Conservation (phyloP, 345 rosid genomes). For the Brassica nigra region DNA sequence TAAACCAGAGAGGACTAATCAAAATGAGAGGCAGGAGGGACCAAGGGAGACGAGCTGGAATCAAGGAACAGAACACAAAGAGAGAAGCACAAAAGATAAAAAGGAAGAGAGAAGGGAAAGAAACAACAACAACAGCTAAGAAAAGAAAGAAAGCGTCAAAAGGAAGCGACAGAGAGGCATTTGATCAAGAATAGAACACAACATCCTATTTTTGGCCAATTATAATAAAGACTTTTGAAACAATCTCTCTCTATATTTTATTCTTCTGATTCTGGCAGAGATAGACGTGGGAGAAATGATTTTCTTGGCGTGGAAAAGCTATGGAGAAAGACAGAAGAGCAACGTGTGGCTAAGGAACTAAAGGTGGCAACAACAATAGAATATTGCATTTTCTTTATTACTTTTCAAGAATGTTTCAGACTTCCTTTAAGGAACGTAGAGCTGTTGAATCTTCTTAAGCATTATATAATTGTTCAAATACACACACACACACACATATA, state of each 20-base stretch:
- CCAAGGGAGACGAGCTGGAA: slow-evolving; percentile 14
- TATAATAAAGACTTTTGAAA: not conserved
- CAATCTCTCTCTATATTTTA: not conserved
- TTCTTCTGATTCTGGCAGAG: slow-evolving; percentile 11
- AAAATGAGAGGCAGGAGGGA: slow-evolving; percentile 37
- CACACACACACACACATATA: no score
- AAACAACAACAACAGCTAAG: slow-evolving; percentile 17
- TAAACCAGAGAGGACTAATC: slow-evolving; percentile 33
- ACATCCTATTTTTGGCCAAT: slow-evolving; percentile 27
- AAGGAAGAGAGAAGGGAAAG: not conserved
- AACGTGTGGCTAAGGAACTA: slow-evolving; percentile 5
- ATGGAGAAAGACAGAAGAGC: not conserved
- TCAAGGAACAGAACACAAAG: slow-evolving; percentile 11
- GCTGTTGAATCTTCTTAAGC: not conserved
- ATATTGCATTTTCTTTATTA: not conserved
- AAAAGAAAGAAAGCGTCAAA: slow-evolving; percentile 38
- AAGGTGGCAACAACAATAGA: slow-evolving; percentile 4
- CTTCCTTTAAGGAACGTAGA: not conserved
- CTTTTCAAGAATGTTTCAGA: not conserved
- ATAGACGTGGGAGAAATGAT: slow-evolving; percentile 24
- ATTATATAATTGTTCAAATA: not conserved
- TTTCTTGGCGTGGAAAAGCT: slow-evolving; percentile 1
- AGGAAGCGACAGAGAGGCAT: slow-evolving; percentile 42
- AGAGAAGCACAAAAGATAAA: not conserved
- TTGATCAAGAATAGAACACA: slow-evolving; percentile 39